Evolutionary conservation across 2,329 filamentous ascomycete genomes (phyloP).

Genomic region (Ophiocordyceps camponoti-saundersi): DNA sequence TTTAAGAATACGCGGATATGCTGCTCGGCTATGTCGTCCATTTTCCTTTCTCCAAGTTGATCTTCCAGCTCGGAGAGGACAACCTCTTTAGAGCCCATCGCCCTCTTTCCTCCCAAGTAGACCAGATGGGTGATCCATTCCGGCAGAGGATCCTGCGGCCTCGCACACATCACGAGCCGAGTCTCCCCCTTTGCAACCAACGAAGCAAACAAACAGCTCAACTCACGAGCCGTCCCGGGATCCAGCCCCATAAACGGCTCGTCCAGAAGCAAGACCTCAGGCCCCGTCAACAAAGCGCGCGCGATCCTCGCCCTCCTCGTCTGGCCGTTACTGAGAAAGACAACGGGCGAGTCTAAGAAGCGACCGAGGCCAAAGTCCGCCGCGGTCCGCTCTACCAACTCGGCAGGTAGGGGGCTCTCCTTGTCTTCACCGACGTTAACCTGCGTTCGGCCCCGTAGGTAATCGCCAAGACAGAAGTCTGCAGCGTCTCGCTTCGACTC

Average conservation of each 20-base stretch:
- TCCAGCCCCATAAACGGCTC: constrained; percentile 96
- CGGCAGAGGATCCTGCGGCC: constrained; percentile 75
- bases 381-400: constrained; percentile 44
- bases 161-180: constrained; percentile 57
- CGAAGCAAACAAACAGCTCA: constrained; percentile 54
- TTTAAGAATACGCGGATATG: constrained; percentile 30
- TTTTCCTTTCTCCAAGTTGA: constrained; percentile 29
- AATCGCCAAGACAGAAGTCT: constrained; percentile 73
- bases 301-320: constrained; percentile 76
- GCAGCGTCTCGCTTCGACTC: constrained; percentile 75
- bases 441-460: constrained; percentile 65
- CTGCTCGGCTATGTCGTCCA: constrained; percentile 24
- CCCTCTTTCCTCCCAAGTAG: constrained; percentile 49
- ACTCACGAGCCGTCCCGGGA: constrained; percentile 55
- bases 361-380: constrained; percentile 49
- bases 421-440: constrained; percentile 57
- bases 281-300: constrained; percentile 60
- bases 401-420: not conserved
- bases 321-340: constrained; percentile 88
- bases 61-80: constrained; percentile 37
- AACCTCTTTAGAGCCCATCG: constrained; percentile 46
- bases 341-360: constrained; percentile 65
- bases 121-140: constrained; percentile 81
- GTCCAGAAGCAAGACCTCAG: constrained; percentile 72
- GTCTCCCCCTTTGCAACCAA: constrained; percentile 52